Base-by-base conservation (phyloP, 2,329 filamentous ascomycete genomes). In the Botrytis hyacinthi region DNA sequence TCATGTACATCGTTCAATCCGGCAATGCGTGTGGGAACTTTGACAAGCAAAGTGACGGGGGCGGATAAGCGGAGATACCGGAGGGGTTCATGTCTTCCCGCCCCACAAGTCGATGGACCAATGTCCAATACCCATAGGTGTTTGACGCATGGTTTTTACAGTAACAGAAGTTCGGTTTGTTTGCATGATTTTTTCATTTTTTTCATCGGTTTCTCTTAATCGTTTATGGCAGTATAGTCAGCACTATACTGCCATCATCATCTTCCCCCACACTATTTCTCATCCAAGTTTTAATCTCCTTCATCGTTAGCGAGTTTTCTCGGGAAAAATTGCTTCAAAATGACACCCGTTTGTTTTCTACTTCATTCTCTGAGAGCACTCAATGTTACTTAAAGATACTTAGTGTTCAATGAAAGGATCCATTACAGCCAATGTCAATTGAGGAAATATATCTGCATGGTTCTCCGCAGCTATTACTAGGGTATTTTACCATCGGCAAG, bases 391-490 rank as follows among this genome's bases (percentile, higher is more conserved):
- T 16, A 48, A 35, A 66, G 32, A 10, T 29, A 35, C 26, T 62
- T 18, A 9, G 60, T 1, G 22, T 14, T 26, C 22, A n/a, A 40
- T 62, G 32, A 16, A 61, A 37, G n/a, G 14, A 61, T 16, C 42
- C 46, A 65, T 48, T 35, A 18, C 37, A 48, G 42, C 29, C 62
- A 48, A 54, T 37, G 16, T 42, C 10, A 29, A 20, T 68, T 48
- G 32, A 51, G 26, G 35, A 37, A 26, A 54, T 40, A 2, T 22
- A 29, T n/a, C 14, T 54, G n/a, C 65, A 68, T 68, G 65, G 65
- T 68, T 68, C 65, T 68, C 65, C 48, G 66, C 66, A 68, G 48
- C 35, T 29, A 29, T 40, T 16, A 42, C 65, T 57, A 57, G 66
- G 66, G 37, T 57, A 40, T 42, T 57, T 29, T 68, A 57, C 35